phyloP scores from a whole-genome alignment of 1,139 yeast genomes.

The Geotrichum restrictum region DNA sequence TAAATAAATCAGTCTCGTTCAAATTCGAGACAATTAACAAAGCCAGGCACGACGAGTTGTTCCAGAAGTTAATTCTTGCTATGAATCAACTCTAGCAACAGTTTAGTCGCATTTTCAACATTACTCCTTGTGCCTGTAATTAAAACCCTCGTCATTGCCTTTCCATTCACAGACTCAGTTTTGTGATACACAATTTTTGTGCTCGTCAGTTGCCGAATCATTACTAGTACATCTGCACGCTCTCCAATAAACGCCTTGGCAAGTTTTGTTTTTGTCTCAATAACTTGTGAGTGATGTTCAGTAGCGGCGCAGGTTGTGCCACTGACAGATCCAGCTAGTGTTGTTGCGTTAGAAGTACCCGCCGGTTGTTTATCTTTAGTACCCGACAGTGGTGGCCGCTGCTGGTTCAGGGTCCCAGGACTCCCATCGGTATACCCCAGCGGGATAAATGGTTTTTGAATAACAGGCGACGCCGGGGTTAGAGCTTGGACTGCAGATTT shows the following conservation, averaged over 20 bases:
- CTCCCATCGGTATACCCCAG: too few relatives aligned
- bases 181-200: constrained; percentile 5
- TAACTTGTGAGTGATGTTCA: not conserved
- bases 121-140: not conserved
- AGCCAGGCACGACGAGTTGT: too few relatives aligned
- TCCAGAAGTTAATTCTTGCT: not conserved
- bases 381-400: too few relatives aligned
- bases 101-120: constrained; percentile 4
- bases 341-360: too few relatives aligned
- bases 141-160: constrained; percentile 9
- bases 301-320: not conserved
- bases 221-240: not conserved
- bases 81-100: constrained; percentile 10
- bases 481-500: too few relatives aligned
- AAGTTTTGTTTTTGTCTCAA: constrained; percentile 3
- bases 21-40: too few relatives aligned
- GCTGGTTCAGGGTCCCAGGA: too few relatives aligned
- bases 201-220: constrained; percentile 3
- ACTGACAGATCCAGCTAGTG: too few relatives aligned
- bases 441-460: constrained; percentile 12
- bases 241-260: constrained; percentile 4
- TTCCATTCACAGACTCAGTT: constrained; percentile 11
- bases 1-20: too few relatives aligned
- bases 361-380: too few relatives aligned
- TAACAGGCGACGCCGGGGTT: not conserved